A percentile compares a stretch with the other conserved stretches of the same genome.
phyloP scores from a whole-genome alignment of 106 monocot genomes.

The Platanthera zijinensis region DNA sequence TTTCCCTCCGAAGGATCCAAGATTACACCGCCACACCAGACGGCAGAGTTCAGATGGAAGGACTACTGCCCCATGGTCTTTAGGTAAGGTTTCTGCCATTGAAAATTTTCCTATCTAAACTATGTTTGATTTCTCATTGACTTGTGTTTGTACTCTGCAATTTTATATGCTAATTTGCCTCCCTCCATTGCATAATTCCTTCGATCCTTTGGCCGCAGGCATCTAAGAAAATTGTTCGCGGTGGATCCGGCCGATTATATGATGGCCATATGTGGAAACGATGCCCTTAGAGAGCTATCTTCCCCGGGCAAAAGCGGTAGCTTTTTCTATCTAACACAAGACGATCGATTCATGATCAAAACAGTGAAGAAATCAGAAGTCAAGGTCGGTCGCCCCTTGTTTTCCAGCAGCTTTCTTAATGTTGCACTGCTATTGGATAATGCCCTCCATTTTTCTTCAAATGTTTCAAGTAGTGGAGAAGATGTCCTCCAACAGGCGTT shows the following conservation, averaged over 20 bases:
- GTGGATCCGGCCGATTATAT: slow-evolving; percentile 91
- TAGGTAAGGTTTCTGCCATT: slow-evolving; percentile 30
- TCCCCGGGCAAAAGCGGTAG: slow-evolving; percentile 97
- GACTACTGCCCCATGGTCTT: slow-evolving; percentile 91
- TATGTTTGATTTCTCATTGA: neutral
- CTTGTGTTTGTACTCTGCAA: neutral
- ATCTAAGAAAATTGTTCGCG: slow-evolving; percentile 63
- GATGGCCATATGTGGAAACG: slow-evolving; percentile 83
- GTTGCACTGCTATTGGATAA: neutral
- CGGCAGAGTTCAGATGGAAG: slow-evolving; percentile 82
- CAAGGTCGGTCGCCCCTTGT: slow-evolving; percentile 32
- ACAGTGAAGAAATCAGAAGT: slow-evolving; percentile 93
- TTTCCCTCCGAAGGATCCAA: slow-evolving; percentile 89
- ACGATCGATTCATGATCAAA: slow-evolving; percentile 94
- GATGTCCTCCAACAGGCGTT: neutral
- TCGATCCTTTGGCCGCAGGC: slow-evolving; percentile 28
- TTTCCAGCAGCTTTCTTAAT: neutral
- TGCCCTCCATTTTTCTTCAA: slow-evolving; percentile 2
- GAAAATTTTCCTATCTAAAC: neutral
- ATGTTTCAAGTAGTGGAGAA: slow-evolving; percentile 3
- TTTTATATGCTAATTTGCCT: neutral
- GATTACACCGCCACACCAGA: slow-evolving; percentile 73
- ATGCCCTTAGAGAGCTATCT: slow-evolving; percentile 76
- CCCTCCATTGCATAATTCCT: neutral
- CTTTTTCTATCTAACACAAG: slow-evolving; percentile 86